These are phyloP conservation scores for Castanospermum australe DNA, from an alignment of 306 rosid species.

Conservation along the genomic window DNA sequence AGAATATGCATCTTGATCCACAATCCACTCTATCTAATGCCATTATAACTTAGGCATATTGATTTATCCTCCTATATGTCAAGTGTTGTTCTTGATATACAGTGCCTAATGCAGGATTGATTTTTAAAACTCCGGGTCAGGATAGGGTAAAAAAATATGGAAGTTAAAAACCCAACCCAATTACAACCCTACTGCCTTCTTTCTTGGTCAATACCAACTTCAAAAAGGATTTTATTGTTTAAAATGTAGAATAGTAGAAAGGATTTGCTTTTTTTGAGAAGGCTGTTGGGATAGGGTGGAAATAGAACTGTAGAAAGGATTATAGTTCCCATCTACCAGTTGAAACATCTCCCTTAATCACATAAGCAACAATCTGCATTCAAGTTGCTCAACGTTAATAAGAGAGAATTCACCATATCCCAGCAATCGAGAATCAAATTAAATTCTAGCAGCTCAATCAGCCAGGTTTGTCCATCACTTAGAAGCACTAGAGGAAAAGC, in stretches of 20 bases:
- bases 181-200: neutral
- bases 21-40: conserved; percentile 1
- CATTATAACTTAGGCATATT: neutral
- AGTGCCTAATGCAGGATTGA: too few relatives aligned
- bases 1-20: too few relatives aligned
- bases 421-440: neutral
- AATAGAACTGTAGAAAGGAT: conserved; percentile 18
- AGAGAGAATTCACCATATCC: neutral
- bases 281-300: neutral
- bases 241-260: conserved; percentile 1
- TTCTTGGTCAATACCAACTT: neutral
- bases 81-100: neutral
- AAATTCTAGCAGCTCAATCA: conserved; percentile 18
- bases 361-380: conserved; percentile 3
- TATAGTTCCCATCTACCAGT: neutral
- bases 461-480: neutral
- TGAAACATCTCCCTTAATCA: conserved; percentile 6
- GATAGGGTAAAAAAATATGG: too few relatives aligned
- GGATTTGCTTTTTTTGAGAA: neutral
- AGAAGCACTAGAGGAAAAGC: neutral
- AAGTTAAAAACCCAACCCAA: too few relatives aligned
- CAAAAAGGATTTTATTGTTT: neutral
- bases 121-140: too few relatives aligned
- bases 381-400: conserved; percentile 2
- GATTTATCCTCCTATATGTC: neutral